phyloP scores from a whole-genome alignment of 345 rosid genomes.

The Acer campestre region DNA sequence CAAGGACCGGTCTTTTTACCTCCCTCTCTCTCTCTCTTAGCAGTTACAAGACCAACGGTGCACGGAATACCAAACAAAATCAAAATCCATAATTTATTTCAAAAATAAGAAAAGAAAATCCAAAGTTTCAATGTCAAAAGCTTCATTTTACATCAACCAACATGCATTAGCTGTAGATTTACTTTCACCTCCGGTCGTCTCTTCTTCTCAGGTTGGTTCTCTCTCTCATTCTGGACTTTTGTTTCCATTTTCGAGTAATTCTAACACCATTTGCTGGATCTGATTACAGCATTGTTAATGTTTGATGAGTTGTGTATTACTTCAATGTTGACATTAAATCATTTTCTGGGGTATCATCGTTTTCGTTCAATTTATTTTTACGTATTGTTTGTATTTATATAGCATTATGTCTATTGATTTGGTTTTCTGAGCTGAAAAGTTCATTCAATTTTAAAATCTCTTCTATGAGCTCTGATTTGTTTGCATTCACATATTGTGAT shows the following conservation, averaged over 20 bases:
- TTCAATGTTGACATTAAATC: too few species aligned
- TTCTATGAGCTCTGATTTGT: too few species aligned
- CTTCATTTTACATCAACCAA: slow-evolving; percentile 14
- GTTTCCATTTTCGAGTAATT: background rate
- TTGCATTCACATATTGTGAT: too few species aligned
- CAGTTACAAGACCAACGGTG: slow-evolving; percentile 26
- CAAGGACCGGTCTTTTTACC: slow-evolving; percentile 13
- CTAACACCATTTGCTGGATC: background rate
- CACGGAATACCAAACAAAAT: slow-evolving; percentile 24
- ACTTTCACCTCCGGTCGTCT: background rate
- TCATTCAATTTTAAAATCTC: too few species aligned
- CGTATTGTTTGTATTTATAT: background rate
- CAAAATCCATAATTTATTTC: background rate
- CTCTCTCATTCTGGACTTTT: slow-evolving; percentile 13
- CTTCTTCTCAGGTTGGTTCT: slow-evolving; percentile 19
- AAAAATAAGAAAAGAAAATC: background rate
- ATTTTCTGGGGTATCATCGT: background rate
- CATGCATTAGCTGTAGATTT: slow-evolving; percentile 23
- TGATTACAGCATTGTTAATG: background rate
- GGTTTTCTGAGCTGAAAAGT: background rate
- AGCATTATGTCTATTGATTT: too few species aligned
- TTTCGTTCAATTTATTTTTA: too few species aligned
- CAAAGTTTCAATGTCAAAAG: background rate
- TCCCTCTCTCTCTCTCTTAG: slow-evolving; percentile 11
- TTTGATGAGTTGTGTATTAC: too few species aligned